A percentile compares a stretch with the other conserved stretches of the same genome.
Conservation (phyloP, 2,329 filamentous ascomycete genomes). For the Penicillium sp. region DNA sequence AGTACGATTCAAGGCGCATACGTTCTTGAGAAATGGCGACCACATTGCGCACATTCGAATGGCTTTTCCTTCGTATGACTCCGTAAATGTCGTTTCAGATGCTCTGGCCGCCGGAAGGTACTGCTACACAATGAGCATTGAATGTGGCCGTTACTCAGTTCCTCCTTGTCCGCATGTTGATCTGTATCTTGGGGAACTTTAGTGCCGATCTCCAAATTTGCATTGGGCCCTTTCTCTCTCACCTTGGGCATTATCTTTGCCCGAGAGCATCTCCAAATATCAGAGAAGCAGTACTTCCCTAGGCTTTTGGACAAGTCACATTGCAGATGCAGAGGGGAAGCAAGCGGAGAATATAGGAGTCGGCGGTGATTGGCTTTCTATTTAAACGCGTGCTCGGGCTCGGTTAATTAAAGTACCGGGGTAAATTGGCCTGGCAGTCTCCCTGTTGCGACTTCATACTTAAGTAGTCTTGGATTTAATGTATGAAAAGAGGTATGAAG, state of each 20-base stretch:
- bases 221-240: slow-evolving; percentile 7
- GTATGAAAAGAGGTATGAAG: background rate
- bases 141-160: slow-evolving; percentile 20
- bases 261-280: slow-evolving; percentile 49
- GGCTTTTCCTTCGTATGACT: slow-evolving; percentile 43
- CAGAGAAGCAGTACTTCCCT: slow-evolving; percentile 38
- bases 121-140: slow-evolving; percentile 38
- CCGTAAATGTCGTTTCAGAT: slow-evolving; percentile 42
- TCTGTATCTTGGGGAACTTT: slow-evolving; percentile 2
- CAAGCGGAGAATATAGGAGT: slow-evolving; percentile 9
- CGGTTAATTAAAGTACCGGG: slow-evolving; percentile 14
- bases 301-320: background rate
- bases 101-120: slow-evolving; percentile 40
- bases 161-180: slow-evolving; percentile 8
- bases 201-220: slow-evolving; percentile 2
- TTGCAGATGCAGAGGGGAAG: slow-evolving; percentile 11
- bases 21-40: slow-evolving; percentile 44
- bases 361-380: slow-evolving; percentile 4
- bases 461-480: background rate
- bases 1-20: slow-evolving; percentile 20
- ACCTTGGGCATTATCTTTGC: slow-evolving; percentile 27
- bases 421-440: background rate
- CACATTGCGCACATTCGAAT: slow-evolving; percentile 40
- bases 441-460: too few species aligned
- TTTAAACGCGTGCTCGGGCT: slow-evolving; percentile 3